phyloP scores from a whole-genome alignment of 2,329 filamentous ascomycete genomes.

The Calonectria hawksworthii region DNA sequence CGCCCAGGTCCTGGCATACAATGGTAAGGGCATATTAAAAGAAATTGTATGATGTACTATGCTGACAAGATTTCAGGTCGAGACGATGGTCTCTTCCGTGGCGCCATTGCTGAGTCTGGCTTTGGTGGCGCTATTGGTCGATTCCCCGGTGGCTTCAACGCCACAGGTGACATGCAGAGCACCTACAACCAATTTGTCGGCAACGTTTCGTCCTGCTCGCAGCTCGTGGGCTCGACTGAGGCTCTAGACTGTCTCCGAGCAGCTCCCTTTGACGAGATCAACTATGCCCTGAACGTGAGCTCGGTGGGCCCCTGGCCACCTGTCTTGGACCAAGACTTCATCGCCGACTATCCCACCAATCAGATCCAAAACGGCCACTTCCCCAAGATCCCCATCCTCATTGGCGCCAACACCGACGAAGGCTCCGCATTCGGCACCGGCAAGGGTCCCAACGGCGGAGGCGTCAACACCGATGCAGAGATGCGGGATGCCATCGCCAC shows the following conservation, averaged over 20 bases:
- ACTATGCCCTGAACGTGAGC: constrained; percentile 31
- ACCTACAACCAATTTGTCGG: constrained; percentile 48
- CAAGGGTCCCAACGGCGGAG: constrained; percentile 32
- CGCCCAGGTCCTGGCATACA: constrained; percentile 62
- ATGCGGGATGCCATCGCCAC: constrained; percentile 35
- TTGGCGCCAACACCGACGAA: constrained; percentile 53
- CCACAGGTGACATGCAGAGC: constrained; percentile 44
- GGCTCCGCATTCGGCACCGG: constrained; percentile 43
- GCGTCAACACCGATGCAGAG: constrained; percentile 48
- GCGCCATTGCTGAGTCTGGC: constrained; percentile 64
- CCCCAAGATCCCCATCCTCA: constrained; percentile 51
- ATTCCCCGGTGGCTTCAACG: constrained; percentile 46
- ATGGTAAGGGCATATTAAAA: constrained; percentile 48
- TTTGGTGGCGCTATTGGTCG: constrained; percentile 51
- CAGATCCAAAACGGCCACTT: constrained; percentile 51
- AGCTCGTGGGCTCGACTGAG: constrained; percentile 37
- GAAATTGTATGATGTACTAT: accelerated
- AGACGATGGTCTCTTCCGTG: constrained; percentile 66
- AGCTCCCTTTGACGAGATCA: constrained; percentile 47
- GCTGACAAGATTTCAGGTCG: constrained; percentile 45
- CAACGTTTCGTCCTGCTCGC: constrained; percentile 39
- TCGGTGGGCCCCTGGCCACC: constrained; percentile 39
- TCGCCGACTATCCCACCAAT: constrained; percentile 47
- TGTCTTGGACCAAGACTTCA: constrained; percentile 53
- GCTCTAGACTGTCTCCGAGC: constrained; percentile 47